Conservation (phyloP, 192 early-diverging fungal species). For the Podila epicladia region DNA sequence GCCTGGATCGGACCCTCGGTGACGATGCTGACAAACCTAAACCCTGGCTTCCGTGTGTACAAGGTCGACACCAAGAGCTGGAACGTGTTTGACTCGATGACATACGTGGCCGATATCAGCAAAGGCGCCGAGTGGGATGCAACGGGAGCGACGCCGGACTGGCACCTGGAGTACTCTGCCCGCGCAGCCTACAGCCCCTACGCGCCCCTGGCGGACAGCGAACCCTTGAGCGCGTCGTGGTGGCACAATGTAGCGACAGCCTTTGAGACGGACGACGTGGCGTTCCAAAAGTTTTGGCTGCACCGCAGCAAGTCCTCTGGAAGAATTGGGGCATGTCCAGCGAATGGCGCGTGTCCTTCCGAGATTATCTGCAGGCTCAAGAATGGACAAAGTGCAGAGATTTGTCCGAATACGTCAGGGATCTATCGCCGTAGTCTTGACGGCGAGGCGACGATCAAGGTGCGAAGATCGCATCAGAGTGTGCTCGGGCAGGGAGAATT, state of each 20-base stretch:
- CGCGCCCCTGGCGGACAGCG: constrained; percentile 13
- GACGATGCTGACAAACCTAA: constrained; percentile 58
- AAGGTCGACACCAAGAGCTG: constrained; percentile 63
- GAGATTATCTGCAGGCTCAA: too few species aligned
- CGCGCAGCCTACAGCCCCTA: constrained; percentile 49
- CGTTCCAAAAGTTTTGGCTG: constrained; percentile 56
- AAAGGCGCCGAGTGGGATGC: constrained; percentile 52
- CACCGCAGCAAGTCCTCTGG: constrained; percentile 52
- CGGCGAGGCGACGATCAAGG: too few species aligned
- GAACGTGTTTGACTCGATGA: constrained; percentile 62
- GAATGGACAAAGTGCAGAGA: too few species aligned
- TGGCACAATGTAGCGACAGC: constrained; percentile 60
- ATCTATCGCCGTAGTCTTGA: too few species aligned
- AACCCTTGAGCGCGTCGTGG: constrained; percentile 54
- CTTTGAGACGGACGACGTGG: constrained; percentile 46
- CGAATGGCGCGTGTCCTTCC: too few species aligned
- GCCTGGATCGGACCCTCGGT: constrained; percentile 63
- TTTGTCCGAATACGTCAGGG: too few species aligned
- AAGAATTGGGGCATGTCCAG: too few species aligned
- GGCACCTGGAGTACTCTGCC: constrained; percentile 66
- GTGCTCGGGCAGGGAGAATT: too few species aligned
- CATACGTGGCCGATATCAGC: constrained; percentile 61
- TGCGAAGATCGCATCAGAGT: too few species aligned
- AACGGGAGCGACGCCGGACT: constrained; percentile 43
- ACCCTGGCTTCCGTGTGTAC: constrained; percentile 68